These are phyloP conservation scores for Lactarius sp. DNA, from an alignment of 768 basidiomycete genomes.

Conservation along the genomic window DNA sequence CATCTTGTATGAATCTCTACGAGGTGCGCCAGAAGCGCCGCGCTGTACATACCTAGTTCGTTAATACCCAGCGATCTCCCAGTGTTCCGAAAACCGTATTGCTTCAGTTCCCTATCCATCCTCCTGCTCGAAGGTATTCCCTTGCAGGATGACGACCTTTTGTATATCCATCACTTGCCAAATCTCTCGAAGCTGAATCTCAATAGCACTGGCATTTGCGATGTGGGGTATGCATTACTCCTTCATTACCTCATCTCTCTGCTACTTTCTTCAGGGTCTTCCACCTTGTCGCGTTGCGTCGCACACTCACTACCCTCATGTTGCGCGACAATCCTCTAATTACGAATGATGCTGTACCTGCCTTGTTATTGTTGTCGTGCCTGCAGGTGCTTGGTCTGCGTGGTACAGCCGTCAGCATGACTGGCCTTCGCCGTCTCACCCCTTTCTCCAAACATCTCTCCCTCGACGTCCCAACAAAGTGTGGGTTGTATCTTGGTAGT, in stretches of 20 bases:
- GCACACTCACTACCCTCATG: slow-evolving; percentile 48
- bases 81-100: not conserved
- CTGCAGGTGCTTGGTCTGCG: slow-evolving; percentile 48
- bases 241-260: not conserved
- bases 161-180: slow-evolving; percentile 2
- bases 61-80: slow-evolving; percentile 1
- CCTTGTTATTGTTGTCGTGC: slow-evolving; percentile 44
- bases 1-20: not conserved
- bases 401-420: slow-evolving; percentile 51
- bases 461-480: slow-evolving; percentile 50
- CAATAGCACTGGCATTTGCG: slow-evolving; percentile 42
- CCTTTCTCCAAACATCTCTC: slow-evolving; percentile 39
- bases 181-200: slow-evolving; percentile 1
- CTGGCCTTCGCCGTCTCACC: slow-evolving; percentile 51
- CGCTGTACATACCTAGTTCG: not conserved
- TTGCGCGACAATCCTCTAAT: slow-evolving; percentile 50
- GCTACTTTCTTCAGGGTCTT: slow-evolving; percentile 42
- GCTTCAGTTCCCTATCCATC: not conserved
- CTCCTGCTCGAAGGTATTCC: not conserved
- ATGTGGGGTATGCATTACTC: not conserved
- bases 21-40: not conserved
- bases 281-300: slow-evolving; percentile 51
- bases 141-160: not conserved
- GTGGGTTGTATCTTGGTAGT: slow-evolving; percentile 54
- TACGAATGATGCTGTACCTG: slow-evolving; percentile 52